Evolutionary conservation across 306 rosid genomes (phyloP), one percentile per base, ranked within the genome.

Genomic region (Cucurbita maxima): DNA sequence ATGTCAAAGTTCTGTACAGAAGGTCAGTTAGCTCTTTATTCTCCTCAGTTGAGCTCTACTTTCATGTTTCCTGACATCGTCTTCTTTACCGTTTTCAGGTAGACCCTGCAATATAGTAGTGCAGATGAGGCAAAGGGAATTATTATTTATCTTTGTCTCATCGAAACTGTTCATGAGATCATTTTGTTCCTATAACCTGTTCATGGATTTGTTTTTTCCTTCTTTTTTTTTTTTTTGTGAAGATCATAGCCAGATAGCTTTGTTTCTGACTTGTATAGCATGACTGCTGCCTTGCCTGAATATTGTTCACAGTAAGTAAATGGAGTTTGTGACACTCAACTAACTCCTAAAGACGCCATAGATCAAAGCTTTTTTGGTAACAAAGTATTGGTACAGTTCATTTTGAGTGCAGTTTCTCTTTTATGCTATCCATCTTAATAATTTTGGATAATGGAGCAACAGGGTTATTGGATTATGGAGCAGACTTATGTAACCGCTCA

Each of bases 1-100:
- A 89, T 71, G 79, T 94, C 51, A 86, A 81, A 80, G 83, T 85
- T 80, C 78, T 90, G 71, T 88, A 90, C 75, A 94, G 57, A 82
- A 90, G 98, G 98, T 94, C 20, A 55, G 90, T 79, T 43, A 40
- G 41, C 57, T 38, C 3, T 34, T 19, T 60, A 60, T 60, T 61
- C 54, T 57, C 43, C 4, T 57, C 51, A 54, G 40, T 8, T 57
- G 66, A 38, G 37, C 37, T 41, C 22, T 47, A 20, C 41, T 68
- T 19, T 0, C 10, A 8, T 22, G 19, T 19, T 45, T 72, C 71
- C 75, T 79, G 59, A 83, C 43, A 50, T 58, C 22, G 19, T 75
- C 37, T 58, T 67, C 44, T 82, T 43, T 77, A 58, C 72, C 12
- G 47, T 44, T 82, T 79, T n/a, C 89, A 87, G 96, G 96, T 87